Conservation (phyloP, 495 filamentous ascomycete genomes). For the Oleoguttula mirabilis region DNA sequence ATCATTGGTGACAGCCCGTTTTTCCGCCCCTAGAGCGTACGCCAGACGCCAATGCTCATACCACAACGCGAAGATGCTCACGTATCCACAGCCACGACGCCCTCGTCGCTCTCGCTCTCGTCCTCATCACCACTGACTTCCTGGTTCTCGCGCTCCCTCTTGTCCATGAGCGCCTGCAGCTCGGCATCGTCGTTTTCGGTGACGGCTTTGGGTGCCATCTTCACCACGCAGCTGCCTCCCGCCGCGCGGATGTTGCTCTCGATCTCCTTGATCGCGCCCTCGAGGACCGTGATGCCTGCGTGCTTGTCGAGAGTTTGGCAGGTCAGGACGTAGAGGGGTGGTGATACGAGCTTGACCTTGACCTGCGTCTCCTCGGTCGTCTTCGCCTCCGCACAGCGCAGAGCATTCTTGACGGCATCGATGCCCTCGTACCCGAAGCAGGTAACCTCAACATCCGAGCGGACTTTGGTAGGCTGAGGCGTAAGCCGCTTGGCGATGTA, state of each 20-base stretch:
- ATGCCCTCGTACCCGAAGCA: slow-evolving; percentile 98
- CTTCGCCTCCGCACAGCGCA: slow-evolving; percentile 74
- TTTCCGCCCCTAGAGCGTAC: too few species aligned
- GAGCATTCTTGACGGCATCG: slow-evolving; percentile 86
- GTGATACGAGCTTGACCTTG: slow-evolving; percentile 92
- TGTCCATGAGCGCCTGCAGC: slow-evolving; percentile 95
- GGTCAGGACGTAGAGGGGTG: slow-evolving; percentile 86
- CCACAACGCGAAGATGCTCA: neutral
- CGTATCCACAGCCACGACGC: slow-evolving; percentile 28
- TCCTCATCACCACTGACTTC: slow-evolving; percentile 95
- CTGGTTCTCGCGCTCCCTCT: slow-evolving; percentile 93
- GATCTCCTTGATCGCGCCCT: slow-evolving; percentile 79
- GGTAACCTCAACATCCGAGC: slow-evolving; percentile 93
- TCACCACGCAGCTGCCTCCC: slow-evolving; percentile 69
- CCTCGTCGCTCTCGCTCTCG: slow-evolving; percentile 83
- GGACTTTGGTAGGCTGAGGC: slow-evolving; percentile 93
- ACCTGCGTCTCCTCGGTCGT: slow-evolving; percentile 85
- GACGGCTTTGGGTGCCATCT: slow-evolving; percentile 98
- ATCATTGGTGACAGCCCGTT: too few species aligned
- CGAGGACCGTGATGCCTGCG: slow-evolving; percentile 66
- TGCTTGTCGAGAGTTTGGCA: slow-evolving; percentile 90
- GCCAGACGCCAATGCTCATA: neutral
- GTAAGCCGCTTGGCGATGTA: slow-evolving; percentile 96
- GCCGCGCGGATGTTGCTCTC: slow-evolving; percentile 57
- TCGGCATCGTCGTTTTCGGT: slow-evolving; percentile 97